Percentiles rank a stretch among this genome's conserved stretches.
Conservation (phyloP, 805 yeast genomes). For the Metschnikowia amazonensis region DNA sequence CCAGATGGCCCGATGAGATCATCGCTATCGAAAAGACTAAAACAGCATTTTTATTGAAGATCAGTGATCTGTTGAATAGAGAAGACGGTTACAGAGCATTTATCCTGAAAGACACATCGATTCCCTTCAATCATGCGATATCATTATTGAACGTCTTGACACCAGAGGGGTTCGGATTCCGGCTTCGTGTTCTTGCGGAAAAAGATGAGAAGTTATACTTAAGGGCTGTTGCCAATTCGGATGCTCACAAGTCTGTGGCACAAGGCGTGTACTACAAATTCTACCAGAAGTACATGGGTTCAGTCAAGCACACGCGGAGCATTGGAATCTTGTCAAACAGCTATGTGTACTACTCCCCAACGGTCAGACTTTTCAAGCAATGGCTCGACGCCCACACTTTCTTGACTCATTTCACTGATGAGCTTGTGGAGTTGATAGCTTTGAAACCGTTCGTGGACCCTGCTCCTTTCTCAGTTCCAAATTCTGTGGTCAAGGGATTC, state of each 20-base stretch:
- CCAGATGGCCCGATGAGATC: constrained; percentile 95
- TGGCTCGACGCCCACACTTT: constrained; percentile 88
- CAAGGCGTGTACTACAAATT: constrained; percentile 64
- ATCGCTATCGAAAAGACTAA: constrained; percentile 83
- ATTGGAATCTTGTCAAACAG: constrained; percentile 66
- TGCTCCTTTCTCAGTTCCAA: constrained; percentile 79
- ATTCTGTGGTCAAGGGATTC: constrained; percentile 77
- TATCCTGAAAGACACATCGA: constrained; percentile 59
- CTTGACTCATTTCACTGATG: constrained; percentile 68
- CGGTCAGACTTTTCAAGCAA: constrained; percentile 78
- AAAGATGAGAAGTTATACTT: constrained; percentile 74
- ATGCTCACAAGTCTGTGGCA: constrained; percentile 55
- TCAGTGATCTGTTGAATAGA: constrained; percentile 45
- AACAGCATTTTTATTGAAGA: constrained; percentile 78
- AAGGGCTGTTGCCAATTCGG: constrained; percentile 65
- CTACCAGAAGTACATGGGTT: constrained; percentile 59
- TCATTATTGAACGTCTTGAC: constrained; percentile 62
- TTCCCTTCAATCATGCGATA: constrained; percentile 62
- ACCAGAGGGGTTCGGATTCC: constrained; percentile 89
- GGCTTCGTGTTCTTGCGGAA: constrained; percentile 71
- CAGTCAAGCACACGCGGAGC: constrained; percentile 78
- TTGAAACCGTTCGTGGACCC: constrained; percentile 83
- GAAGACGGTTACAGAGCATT: constrained; percentile 55
- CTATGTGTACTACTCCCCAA: constrained; percentile 69
- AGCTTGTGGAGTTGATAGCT: constrained; percentile 76